These are phyloP conservation scores for Tuctoria greenei DNA, from an alignment of 176 grass and related monocot species.

Conservation along the genomic window DNA sequence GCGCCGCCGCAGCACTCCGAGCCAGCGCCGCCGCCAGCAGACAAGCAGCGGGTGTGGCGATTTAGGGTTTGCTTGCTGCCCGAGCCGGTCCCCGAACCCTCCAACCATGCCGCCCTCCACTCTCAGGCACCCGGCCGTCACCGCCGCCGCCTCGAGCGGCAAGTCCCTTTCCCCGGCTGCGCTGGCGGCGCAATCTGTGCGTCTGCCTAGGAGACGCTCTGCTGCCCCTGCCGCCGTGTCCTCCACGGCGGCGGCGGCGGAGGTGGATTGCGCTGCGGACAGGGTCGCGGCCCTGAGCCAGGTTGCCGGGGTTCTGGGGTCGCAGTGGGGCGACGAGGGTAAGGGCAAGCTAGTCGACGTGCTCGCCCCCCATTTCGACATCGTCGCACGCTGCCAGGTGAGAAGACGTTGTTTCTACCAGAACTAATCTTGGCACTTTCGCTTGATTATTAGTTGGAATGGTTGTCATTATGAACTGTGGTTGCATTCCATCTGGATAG, in stretches of 20 bases:
- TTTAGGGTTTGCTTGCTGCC: background rate
- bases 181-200: constrained; percentile 16
- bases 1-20: background rate
- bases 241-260: constrained; percentile 31
- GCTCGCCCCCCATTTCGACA: constrained; percentile 65
- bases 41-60: background rate
- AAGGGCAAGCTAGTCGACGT: constrained; percentile 87
- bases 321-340: constrained; percentile 90
- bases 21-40: background rate
- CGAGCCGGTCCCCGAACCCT: constrained; percentile 18
- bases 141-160: constrained; percentile 26
- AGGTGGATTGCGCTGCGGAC: constrained; percentile 42
- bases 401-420: background rate
- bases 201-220: background rate
- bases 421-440: background rate
- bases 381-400: constrained; percentile 80
- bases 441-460: background rate
- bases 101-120: constrained; percentile 38
- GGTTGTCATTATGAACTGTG: background rate
- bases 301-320: constrained; percentile 71
- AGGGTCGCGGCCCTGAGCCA: constrained; percentile 61
- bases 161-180: constrained; percentile 15
- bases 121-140: constrained; percentile 29
- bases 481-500: background rate
- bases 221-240: constrained; percentile 27